These are phyloP conservation scores for Apiospora hydei DNA, from an alignment of 2,329 filamentous ascomycete species.

Conservation along the genomic window DNA sequence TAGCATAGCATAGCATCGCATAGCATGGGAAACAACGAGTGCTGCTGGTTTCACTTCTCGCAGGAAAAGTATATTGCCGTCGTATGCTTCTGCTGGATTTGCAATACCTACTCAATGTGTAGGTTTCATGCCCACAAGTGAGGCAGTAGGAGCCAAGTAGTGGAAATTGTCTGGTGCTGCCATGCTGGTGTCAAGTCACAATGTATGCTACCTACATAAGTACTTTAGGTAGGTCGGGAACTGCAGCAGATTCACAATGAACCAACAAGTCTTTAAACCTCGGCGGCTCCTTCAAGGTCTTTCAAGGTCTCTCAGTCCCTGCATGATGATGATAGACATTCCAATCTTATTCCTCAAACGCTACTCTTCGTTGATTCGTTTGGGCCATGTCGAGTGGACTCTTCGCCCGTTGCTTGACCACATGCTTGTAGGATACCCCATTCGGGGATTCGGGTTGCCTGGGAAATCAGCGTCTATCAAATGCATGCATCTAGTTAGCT, in stretches of 20 bases:
- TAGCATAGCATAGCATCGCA: neutral
- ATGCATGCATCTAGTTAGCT: no score
- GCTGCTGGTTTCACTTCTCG: slow-evolving; percentile 15
- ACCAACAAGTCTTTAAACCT: neutral
- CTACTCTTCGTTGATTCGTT: neutral
- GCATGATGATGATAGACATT: slow-evolving; percentile 16
- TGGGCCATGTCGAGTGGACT: neutral
- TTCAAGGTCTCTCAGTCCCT: neutral
- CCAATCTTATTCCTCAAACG: slow-evolving; percentile 2
- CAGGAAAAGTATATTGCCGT: neutral
- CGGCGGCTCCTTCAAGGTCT: neutral
- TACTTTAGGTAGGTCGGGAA: neutral
- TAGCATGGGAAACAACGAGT: neutral
- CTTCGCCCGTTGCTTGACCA: neutral
- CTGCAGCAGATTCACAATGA: neutral
- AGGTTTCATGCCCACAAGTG: neutral
- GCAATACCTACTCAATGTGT: neutral
- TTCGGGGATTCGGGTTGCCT: slow-evolving; percentile 1
- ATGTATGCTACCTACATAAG: neutral
- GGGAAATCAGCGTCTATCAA: neutral
- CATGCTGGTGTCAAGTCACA: neutral
- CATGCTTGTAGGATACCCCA: neutral
- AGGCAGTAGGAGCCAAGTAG: neutral
- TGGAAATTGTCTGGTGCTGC: slow-evolving; percentile 4
- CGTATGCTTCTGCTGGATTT: slow-evolving; percentile 7